Percentiles rank a stretch among this genome's conserved stretches.
Conservation (phyloP, 2,329 filamentous ascomycete genomes). For the Knufia fluminis region DNA sequence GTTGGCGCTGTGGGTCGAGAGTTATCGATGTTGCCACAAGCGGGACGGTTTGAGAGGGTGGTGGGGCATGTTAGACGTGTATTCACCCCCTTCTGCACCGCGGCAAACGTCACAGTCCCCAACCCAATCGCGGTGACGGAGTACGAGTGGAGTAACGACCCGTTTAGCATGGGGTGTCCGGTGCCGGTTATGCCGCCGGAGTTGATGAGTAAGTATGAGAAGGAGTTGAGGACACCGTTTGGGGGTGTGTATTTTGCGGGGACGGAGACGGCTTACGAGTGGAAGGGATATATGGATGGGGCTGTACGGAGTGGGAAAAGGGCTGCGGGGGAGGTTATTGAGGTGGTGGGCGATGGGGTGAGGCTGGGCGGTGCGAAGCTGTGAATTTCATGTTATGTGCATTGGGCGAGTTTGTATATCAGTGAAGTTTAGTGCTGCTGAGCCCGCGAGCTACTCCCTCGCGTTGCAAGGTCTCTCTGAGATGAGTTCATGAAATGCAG, state of each 20-base stretch:
- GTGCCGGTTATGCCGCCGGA: constrained; percentile 32
- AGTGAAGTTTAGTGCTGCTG: too few species aligned
- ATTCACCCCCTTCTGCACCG: constrained; percentile 3
- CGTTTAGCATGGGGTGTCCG: constrained; percentile 34
- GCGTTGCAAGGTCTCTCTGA: too few species aligned
- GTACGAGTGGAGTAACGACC: constrained; percentile 33
- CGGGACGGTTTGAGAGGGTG: constrained; percentile 23
- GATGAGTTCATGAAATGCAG: too few species aligned
- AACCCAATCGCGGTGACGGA: constrained; percentile 20
- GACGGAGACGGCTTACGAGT: constrained; percentile 44
- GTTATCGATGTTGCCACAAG: constrained; percentile 15
- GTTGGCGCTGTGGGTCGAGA: constrained; percentile 28
- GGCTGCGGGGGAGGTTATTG: constrained; percentile 31
- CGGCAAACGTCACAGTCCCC: too few species aligned
- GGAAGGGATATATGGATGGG: constrained; percentile 53
- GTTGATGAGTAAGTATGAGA: constrained; percentile 28
- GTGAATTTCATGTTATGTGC: too few species aligned
- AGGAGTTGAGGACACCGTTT: constrained; percentile 29
- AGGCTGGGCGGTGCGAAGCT: too few species aligned
- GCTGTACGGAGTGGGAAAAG: constrained; percentile 43
- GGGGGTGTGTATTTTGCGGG: constrained; percentile 45
- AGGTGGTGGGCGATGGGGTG: constrained; percentile 39
- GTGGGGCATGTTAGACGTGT: constrained; percentile 11
- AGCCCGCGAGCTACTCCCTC: too few species aligned
- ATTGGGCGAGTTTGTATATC: too few species aligned